Evolutionary conservation across 2,329 filamentous ascomycete genomes (phyloP).

Genomic region (Neoarthrinium moseri): DNA sequence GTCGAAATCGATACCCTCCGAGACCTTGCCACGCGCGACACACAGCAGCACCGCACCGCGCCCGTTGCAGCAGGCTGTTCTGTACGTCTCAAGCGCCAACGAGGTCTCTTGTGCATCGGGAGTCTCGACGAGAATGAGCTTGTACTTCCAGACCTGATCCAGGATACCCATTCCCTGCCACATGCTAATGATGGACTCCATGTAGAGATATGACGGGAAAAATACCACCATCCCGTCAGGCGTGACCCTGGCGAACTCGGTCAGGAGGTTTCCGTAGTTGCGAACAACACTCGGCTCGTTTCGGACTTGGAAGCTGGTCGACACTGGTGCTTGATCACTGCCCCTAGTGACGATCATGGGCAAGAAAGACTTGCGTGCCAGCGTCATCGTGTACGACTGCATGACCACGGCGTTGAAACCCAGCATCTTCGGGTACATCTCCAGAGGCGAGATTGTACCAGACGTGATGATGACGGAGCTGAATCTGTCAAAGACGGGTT

Average conservation of each 20-base stretch:
- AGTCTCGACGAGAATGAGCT: conserved; percentile 95
- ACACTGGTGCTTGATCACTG: conserved; percentile 89
- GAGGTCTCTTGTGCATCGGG: conserved; percentile 97
- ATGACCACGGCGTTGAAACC: conserved; percentile 90
- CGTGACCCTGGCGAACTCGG: conserved; percentile 93
- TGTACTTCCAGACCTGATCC: conserved; percentile 98
- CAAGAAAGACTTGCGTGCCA: conserved; percentile 90
- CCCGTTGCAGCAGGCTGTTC: conserved; percentile 96
- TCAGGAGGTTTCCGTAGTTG: conserved; percentile 91
- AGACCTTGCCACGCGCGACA: conserved; percentile 95
- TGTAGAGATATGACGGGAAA: conserved; percentile 97
- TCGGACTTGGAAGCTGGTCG: conserved; percentile 90
- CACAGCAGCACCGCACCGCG: conserved; percentile 90
- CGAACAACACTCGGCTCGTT: conserved; percentile 96
- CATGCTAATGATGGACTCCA: conserved; percentile 98
- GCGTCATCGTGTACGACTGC: conserved; percentile 96
- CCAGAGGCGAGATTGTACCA: conserved; percentile 91
- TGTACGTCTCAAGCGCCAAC: conserved; percentile 91
- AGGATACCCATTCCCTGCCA: conserved; percentile 99
- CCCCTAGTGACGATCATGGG: conserved; percentile 97
- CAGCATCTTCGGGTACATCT: conserved; percentile 99
- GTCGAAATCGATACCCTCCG: conserved; percentile 98
- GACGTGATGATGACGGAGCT: conserved; percentile 98
- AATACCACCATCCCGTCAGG: conserved; percentile 99
- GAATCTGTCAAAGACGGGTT: conserved; percentile 95